phyloP scores from a whole-genome alignment of 2,329 filamentous ascomycete species.

The Stemphylium lycopersici region DNA sequence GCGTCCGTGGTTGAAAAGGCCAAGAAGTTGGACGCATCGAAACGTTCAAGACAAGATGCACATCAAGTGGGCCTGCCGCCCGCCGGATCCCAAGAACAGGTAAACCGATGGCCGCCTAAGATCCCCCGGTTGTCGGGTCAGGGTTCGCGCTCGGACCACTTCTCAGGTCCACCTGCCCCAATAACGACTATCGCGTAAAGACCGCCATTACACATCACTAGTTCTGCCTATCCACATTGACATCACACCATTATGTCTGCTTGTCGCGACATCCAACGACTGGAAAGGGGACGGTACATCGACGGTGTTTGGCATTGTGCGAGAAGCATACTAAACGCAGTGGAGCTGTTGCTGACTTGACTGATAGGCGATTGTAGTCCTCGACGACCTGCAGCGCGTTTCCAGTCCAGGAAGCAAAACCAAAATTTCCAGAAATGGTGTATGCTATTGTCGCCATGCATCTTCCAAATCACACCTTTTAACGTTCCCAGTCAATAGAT shows the following conservation, averaged over 20 bases:
- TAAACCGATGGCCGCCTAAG: neutral
- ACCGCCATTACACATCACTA: neutral
- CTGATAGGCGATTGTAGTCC: slow-evolving; percentile 60
- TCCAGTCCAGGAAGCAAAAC: slow-evolving; percentile 64
- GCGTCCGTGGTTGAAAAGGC: neutral
- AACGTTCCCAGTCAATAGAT: neutral
- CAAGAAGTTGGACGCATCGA: neutral
- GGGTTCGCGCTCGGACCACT: neutral
- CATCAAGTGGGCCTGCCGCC: slow-evolving; percentile 4
- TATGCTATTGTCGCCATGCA: slow-evolving; percentile 14
- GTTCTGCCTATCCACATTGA: too few species aligned
- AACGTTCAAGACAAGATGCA: slow-evolving; percentile 1
- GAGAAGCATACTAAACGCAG: neutral
- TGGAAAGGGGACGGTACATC: slow-evolving; percentile 25
- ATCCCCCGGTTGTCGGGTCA: neutral
- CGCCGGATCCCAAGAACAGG: neutral
- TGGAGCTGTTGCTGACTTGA: slow-evolving; percentile 14
- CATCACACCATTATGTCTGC: slow-evolving; percentile 22
- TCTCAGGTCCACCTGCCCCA: neutral
- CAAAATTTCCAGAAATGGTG: slow-evolving; percentile 63
- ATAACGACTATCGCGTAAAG: neutral
- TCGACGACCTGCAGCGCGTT: slow-evolving; percentile 59
- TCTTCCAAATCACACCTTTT: neutral
- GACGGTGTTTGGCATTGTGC: slow-evolving; percentile 40
- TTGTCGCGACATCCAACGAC: too few species aligned